Evolutionary conservation across 1,284 basidiomycete species (phyloP).

Genomic region (Trametes pubescens): DNA sequence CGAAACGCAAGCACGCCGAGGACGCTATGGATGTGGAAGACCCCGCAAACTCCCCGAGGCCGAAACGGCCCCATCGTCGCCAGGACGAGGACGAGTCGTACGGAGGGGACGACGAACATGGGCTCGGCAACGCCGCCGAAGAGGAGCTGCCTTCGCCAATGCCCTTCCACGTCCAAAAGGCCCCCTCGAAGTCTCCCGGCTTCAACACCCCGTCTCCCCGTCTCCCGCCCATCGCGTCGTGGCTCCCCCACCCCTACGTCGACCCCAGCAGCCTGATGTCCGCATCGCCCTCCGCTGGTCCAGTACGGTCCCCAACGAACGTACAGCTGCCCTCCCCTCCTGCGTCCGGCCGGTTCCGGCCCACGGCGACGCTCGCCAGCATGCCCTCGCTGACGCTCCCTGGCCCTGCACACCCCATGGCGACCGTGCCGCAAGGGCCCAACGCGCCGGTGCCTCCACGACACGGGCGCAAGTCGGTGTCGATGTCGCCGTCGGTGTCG

Average conservation of each 20-base stretch:
- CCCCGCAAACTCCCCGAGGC: neutral
- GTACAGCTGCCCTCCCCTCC: constrained; percentile 58
- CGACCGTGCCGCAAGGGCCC: neutral
- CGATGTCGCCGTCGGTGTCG: constrained; percentile 38
- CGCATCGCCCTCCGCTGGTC: constrained; percentile 31
- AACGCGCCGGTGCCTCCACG: constrained; percentile 2
- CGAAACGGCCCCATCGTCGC: constrained; percentile 12
- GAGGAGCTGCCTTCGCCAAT: constrained; percentile 29
- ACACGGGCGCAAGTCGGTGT: constrained; percentile 24
- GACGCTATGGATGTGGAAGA: constrained; percentile 14
- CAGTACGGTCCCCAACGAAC: constrained; percentile 28
- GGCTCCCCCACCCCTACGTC: constrained; percentile 50
- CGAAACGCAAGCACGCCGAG: constrained; percentile 19
- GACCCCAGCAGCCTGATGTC: constrained; percentile 43
- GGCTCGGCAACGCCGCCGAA: constrained; percentile 29
- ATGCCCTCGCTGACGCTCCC: constrained; percentile 50
- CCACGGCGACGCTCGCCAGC: constrained; percentile 34
- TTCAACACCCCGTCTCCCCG: constrained; percentile 42
- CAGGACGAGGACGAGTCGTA: constrained; percentile 35
- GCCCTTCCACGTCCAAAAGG: constrained; percentile 21
- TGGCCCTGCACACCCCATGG: constrained; percentile 41
- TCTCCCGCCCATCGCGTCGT: constrained; percentile 57
- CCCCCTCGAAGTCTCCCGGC: constrained; percentile 11
- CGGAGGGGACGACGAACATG: constrained; percentile 38
- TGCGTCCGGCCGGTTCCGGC: constrained; percentile 47